These are phyloP conservation scores for Xerophyta viscosa DNA, from an alignment of 106 monocot species.

Conservation along the genomic window DNA sequence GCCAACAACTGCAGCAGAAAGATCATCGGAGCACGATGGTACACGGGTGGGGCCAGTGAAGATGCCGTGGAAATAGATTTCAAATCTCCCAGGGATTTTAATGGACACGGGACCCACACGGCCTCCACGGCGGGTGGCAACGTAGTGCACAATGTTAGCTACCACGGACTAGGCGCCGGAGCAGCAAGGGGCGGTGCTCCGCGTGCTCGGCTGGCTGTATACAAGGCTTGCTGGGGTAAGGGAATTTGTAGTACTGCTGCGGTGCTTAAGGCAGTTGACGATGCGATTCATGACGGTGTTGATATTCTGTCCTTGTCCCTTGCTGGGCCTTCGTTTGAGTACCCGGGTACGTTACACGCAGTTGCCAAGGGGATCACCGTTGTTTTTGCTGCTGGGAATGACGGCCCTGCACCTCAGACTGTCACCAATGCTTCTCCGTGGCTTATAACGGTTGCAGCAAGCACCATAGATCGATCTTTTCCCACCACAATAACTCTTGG, in stretches of 20 bases:
- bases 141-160: conserved; percentile 11
- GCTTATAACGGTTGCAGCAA: conserved; percentile 34
- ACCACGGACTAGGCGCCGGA: conserved; percentile 17
- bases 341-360: conserved; percentile 14
- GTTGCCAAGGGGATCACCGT: conserved; percentile 34
- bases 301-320: conserved; percentile 43
- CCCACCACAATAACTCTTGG: conserved; percentile 30
- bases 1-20: conserved; percentile 28
- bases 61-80: conserved; percentile 7
- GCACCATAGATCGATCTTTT: conserved; percentile 35
- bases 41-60: not conserved
- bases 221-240: conserved; percentile 34
- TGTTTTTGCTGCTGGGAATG: conserved; percentile 18
- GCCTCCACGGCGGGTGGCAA: conserved; percentile 27
- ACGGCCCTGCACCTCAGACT: conserved; percentile 14
- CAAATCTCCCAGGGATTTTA: conserved; percentile 19
- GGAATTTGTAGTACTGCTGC: not conserved
- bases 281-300: conserved; percentile 59
- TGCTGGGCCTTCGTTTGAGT: not conserved
- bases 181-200: conserved; percentile 31
- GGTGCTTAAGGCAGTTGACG: conserved; percentile 30
- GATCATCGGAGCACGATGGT: conserved; percentile 37
- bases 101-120: conserved; percentile 51
- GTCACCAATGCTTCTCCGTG: conserved; percentile 18
- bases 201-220: conserved; percentile 33